Evolutionary conservation across 2,329 filamentous ascomycete species (phyloP).

Genomic region (Leptographium galeiforme): DNA sequence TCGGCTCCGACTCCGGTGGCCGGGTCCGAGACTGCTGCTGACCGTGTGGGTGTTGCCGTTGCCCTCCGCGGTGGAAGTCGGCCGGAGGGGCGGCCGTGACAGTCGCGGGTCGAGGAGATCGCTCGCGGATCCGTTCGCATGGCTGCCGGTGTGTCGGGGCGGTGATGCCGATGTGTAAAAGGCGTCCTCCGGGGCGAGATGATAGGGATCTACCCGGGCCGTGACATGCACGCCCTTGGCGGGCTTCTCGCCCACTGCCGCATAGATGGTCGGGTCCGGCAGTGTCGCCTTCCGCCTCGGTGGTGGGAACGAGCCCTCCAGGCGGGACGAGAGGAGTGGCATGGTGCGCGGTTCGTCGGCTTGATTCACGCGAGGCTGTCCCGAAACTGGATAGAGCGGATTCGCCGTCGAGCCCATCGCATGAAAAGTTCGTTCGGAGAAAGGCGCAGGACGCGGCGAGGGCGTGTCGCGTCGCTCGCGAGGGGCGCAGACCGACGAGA

Average conservation of each 20-base stretch:
- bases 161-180: slow-evolving; percentile 48
- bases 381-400: neutral
- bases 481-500: neutral
- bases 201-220: slow-evolving; percentile 44
- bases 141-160: slow-evolving; percentile 29
- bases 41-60: slow-evolving; percentile 14
- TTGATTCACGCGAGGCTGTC: neutral
- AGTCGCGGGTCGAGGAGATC: slow-evolving; percentile 1
- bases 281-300: slow-evolving; percentile 27
- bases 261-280: slow-evolving; percentile 18
- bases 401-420: neutral
- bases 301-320: slow-evolving; percentile 14
- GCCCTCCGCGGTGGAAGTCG: neutral
- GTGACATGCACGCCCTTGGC: neutral
- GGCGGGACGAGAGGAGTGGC: neutral
- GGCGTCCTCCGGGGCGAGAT: slow-evolving; percentile 75
- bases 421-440: neutral
- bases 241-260: neutral
- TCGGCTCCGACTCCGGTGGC: slow-evolving; percentile 50
- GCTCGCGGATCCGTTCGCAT: neutral
- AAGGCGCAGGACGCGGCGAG: neutral
- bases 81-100: slow-evolving; percentile 3
- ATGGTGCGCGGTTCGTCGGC: neutral
- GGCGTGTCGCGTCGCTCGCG: neutral
- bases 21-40: slow-evolving; percentile 27